These are phyloP conservation scores for Lepraria neglecta DNA, from an alignment of 495 filamentous ascomycete genomes.

Conservation along the genomic window DNA sequence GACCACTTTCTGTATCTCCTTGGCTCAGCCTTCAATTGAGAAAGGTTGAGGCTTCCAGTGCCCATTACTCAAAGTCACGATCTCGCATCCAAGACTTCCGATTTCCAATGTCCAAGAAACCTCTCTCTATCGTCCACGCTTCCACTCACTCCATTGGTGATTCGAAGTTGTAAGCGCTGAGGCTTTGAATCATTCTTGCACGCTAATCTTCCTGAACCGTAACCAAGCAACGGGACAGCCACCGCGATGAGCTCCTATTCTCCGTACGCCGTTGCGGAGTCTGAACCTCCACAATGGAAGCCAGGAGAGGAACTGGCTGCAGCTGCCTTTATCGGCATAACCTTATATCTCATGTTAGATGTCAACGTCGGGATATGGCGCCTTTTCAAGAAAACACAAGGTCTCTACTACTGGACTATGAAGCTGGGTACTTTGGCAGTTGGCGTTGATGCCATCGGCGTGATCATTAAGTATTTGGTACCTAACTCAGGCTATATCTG, in stretches of 20 bases:
- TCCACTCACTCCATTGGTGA: too few species aligned
- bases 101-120: too few species aligned
- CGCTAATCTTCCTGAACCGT: too few species aligned
- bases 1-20: too few species aligned
- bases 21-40: too few species aligned
- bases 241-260: slow-evolving; percentile 14
- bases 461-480: slow-evolving; percentile 33
- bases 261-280: slow-evolving; percentile 17
- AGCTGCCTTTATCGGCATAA: slow-evolving; percentile 33
- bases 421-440: slow-evolving; percentile 31
- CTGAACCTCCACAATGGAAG: slow-evolving; percentile 15
- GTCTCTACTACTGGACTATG: slow-evolving; percentile 45
- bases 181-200: too few species aligned
- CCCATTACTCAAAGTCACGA: too few species aligned
- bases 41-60: too few species aligned
- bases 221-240: too few species aligned
- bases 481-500: slow-evolving; percentile 32
- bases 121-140: too few species aligned
- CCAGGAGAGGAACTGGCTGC: slow-evolving; percentile 20
- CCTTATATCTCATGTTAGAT: slow-evolving; percentile 38
- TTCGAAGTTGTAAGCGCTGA: too few species aligned
- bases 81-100: too few species aligned
- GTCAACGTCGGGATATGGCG: slow-evolving; percentile 37
- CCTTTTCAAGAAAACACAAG: slow-evolving; percentile 36
- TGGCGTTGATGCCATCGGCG: slow-evolving; percentile 28